Evolutionary conservation across 164 flowering plant genomes (phyloP).

Genomic region (Dillenia turbinata): DNA sequence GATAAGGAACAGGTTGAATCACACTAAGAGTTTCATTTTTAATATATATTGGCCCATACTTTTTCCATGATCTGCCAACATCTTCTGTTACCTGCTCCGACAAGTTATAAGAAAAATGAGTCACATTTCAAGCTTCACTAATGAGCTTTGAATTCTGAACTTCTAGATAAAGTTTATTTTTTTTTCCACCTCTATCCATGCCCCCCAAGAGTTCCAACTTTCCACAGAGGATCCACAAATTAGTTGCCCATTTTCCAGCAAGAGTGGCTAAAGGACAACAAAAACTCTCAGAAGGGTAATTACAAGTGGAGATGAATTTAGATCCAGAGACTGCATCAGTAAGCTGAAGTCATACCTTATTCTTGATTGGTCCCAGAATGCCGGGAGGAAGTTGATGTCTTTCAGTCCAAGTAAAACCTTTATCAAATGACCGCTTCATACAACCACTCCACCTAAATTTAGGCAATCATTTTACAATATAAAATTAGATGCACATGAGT

Average conservation of each 20-base stretch:
- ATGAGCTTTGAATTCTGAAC: too few relatives aligned
- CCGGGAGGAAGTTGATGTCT: conserved; percentile 98
- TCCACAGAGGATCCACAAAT: conserved; percentile 95
- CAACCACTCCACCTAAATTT: conserved; percentile 86
- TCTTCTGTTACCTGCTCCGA: conserved; percentile 62
- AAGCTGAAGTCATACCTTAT: conserved; percentile 51
- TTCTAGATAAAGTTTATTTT: not conserved
- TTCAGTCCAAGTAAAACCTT: conserved; percentile 75
- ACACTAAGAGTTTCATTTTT: conserved; percentile 57
- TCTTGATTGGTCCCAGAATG: conserved; percentile 84
- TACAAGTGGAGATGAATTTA: not conserved
- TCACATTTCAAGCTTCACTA: too few relatives aligned
- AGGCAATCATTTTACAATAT: not conserved
- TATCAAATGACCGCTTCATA: conserved; percentile 80
- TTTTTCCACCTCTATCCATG: conserved; percentile 83
- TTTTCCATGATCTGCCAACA: conserved; percentile 74
- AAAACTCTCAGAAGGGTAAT: not conserved
- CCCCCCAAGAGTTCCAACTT: conserved; percentile 99
- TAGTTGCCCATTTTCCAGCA: conserved; percentile 69
- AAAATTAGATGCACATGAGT: too few relatives aligned
- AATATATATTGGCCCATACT: conserved; percentile 74
- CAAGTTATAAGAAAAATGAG: conserved; percentile 4
- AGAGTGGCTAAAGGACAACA: conserved; percentile 55
- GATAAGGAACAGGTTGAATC: conserved; percentile 89
- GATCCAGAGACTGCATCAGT: not conserved